A percentile compares a stretch with the other conserved stretches of the same genome.
Evolutionary conservation across 345 rosid species (phyloP).

Genomic region (Linum lewisii): DNA sequence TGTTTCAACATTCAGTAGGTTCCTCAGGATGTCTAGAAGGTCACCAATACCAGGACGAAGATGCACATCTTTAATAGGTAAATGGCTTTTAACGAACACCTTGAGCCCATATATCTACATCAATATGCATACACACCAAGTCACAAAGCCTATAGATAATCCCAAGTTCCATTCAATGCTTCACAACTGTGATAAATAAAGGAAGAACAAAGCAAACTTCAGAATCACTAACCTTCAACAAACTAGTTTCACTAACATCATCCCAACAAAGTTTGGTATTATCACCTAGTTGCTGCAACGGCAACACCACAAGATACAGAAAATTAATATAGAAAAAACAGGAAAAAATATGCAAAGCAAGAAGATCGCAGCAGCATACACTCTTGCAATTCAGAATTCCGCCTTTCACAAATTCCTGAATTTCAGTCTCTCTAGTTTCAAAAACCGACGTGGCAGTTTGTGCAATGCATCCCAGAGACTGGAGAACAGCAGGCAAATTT

Average conservation of each 20-base stretch:
- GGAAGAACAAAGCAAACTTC: neutral
- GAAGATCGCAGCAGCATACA: slow-evolving; percentile 38
- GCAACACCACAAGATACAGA: slow-evolving; percentile 10
- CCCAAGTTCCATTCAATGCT: neutral
- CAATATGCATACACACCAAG: neutral
- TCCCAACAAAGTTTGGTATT: slow-evolving; percentile 49
- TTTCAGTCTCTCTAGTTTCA: slow-evolving; percentile 88
- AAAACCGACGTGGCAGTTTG: slow-evolving; percentile 95
- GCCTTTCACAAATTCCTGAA: slow-evolving; percentile 64
- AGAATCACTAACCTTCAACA: slow-evolving; percentile 63
- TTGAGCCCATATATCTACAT: slow-evolving; percentile 83
- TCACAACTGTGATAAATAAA: neutral
- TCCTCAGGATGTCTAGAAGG: slow-evolving; percentile 57
- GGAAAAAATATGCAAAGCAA: slow-evolving; percentile 14
- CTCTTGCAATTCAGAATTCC: slow-evolving; percentile 49
- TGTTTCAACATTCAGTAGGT: slow-evolving; percentile 67
- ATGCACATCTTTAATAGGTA: slow-evolving; percentile 90
- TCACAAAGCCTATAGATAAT: neutral
- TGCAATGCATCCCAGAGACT: slow-evolving; percentile 94
- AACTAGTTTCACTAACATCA: slow-evolving; percentile 70
- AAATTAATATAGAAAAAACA: slow-evolving; percentile 8
- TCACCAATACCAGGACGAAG: slow-evolving; percentile 74
- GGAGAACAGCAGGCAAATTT: slow-evolving; percentile 84
- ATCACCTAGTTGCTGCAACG: slow-evolving; percentile 57
- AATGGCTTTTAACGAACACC: slow-evolving; percentile 82